phyloP scores from a whole-genome alignment of 2,329 filamentous ascomycete species.

The Seiridium cupressi region DNA sequence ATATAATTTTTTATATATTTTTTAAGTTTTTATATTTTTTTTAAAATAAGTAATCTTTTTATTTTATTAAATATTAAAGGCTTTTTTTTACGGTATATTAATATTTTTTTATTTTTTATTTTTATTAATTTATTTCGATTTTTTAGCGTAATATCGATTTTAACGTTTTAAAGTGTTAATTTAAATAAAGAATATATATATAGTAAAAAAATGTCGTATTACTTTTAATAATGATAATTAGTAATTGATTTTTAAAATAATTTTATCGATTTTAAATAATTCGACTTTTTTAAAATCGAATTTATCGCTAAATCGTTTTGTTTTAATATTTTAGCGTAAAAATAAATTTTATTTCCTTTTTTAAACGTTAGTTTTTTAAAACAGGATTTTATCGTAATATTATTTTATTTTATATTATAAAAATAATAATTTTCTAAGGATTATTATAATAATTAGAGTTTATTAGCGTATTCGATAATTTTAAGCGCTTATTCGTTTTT shows the following conservation, averaged over 20 bases:
- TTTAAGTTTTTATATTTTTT: too few relatives aligned
- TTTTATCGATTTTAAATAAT: neutral
- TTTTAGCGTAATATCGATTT: neutral
- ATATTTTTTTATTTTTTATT: slow-evolving; percentile 9
- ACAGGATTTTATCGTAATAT: too few relatives aligned
- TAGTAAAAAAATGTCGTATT: neutral
- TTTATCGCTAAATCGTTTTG: neutral
- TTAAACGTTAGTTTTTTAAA: slow-evolving; percentile 10
- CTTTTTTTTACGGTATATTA: too few relatives aligned
- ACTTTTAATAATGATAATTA: neutral
- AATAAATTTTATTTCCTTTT: slow-evolving; percentile 3
- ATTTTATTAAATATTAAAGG: slow-evolving; percentile 9
- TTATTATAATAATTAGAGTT: slow-evolving; percentile 11
- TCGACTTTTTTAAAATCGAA: neutral
- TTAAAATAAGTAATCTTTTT: slow-evolving; percentile 7
- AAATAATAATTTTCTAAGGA: slow-evolving; percentile 2
- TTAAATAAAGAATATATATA: neutral
- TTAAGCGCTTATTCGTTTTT: slow-evolving; percentile 16
- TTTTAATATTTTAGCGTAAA: neutral
- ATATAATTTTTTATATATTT: too few relatives aligned
- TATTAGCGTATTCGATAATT: slow-evolving; percentile 8
- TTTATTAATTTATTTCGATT: slow-evolving; percentile 11
- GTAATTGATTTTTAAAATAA: neutral
- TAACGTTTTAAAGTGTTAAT: neutral
- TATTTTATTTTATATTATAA: slow-evolving; percentile 13